Evolutionary conservation across 768 basidiomycete genomes (phyloP).

Genomic region (Leucocoprinus leucothites): DNA sequence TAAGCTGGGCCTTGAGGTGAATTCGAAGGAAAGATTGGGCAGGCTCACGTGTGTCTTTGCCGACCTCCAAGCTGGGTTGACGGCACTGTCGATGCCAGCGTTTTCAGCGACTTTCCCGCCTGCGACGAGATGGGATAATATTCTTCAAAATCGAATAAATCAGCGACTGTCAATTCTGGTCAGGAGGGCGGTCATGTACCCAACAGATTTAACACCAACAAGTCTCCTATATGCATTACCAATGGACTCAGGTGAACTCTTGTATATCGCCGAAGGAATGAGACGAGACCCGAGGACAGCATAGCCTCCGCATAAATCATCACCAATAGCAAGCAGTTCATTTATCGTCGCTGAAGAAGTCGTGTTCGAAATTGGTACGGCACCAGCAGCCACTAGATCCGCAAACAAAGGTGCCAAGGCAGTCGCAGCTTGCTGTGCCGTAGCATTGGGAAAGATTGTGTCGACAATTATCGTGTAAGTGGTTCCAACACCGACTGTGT

Average conservation of each 20-base stretch:
- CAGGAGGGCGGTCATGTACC: background rate
- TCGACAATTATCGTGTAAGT: background rate
- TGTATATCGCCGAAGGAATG: conserved; percentile 10
- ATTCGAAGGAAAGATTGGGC: background rate
- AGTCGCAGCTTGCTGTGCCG: background rate
- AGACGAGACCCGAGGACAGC: conserved; percentile 11
- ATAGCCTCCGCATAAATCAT: conserved; percentile 6
- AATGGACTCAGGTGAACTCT: conserved; percentile 9
- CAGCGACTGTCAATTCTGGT: background rate
- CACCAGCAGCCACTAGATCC: background rate
- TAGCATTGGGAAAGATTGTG: conserved; percentile 20
- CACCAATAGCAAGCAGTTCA: background rate
- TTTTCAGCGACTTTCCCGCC: conserved; percentile 27
- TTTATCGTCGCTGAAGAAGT: background rate
- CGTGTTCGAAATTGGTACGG: background rate
- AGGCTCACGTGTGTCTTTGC: conserved; percentile 22
- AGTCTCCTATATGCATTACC: conserved; percentile 21
- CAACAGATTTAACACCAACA: conserved; percentile 6
- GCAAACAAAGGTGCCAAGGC: background rate
- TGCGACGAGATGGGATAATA: conserved; percentile 1
- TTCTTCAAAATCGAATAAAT: background rate
- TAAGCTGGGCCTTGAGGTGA: conserved; percentile 19
- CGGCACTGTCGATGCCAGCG: conserved; percentile 27
- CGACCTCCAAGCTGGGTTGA: conserved; percentile 32
- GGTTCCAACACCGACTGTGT: conserved; percentile 3